Evolutionary conservation across 257 asterid genomes (phyloP).

Genomic region (Scutellaria barbata): DNA sequence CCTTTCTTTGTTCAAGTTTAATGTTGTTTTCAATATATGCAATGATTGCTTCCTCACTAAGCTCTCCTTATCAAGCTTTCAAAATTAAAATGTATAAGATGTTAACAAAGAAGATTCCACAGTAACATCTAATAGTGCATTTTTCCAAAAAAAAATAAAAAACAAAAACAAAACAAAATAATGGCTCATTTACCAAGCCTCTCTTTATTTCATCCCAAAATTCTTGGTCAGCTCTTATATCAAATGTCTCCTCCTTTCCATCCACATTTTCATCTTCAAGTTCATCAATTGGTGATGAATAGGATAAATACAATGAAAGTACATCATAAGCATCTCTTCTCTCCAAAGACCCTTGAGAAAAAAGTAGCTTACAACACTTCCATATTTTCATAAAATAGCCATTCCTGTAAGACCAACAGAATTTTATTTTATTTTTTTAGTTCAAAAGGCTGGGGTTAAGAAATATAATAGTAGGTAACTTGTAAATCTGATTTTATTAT

Average conservation of each 20-base stretch:
- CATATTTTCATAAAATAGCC: constrained; percentile 60
- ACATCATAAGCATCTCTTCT: constrained; percentile 86
- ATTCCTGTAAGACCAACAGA: constrained; percentile 54
- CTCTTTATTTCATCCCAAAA: constrained; percentile 87
- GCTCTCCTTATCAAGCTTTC: constrained; percentile 76
- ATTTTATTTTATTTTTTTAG: neutral
- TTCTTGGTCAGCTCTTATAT: constrained; percentile 57
- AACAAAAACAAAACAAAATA: neutral
- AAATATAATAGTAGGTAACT: neutral
- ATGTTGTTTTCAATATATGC: constrained; percentile 62
- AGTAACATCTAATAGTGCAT: constrained; percentile 22
- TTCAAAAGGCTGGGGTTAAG: constrained; percentile 19
- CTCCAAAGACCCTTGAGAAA: constrained; percentile 72
- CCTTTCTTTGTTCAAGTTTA: constrained; percentile 58
- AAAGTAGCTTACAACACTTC: constrained; percentile 73
- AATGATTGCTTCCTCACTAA: constrained; percentile 80
- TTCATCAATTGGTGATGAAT: constrained; percentile 51
- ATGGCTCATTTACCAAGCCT: constrained; percentile 73
- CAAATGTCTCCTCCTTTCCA: constrained; percentile 49
- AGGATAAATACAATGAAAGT: constrained; percentile 75
- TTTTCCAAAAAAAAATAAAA: neutral
- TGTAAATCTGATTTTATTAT: constrained; percentile 22
- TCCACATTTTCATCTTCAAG: constrained; percentile 47
- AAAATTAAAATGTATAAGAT: constrained; percentile 29
- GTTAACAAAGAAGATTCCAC: constrained; percentile 29